Percentiles rank a stretch among this genome's conserved stretches.
Conservation (phyloP, 257 asterid genomes). For the Solanum sitiens region DNA sequence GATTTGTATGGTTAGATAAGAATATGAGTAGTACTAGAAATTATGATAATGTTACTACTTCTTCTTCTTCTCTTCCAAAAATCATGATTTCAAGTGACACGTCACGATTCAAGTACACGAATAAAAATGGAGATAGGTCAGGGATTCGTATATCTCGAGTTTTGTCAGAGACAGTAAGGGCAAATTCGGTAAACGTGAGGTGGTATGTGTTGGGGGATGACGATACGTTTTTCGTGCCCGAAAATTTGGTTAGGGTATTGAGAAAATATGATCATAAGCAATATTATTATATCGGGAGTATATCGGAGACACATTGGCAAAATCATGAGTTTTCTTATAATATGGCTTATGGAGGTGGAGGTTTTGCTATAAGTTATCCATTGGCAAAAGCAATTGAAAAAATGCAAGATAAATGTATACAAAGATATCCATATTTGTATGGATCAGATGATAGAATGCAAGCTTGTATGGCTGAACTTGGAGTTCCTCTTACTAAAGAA, state of each 20-base stretch:
- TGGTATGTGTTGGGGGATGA: conserved; percentile 42
- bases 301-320: conserved; percentile 30
- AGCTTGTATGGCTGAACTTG: conserved; percentile 30
- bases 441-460: conserved; percentile 35
- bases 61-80: conserved; percentile 1
- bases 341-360: conserved; percentile 42
- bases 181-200: conserved; percentile 18
- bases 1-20: conserved; percentile 30
- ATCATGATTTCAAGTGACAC: conserved; percentile 21
- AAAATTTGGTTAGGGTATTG: conserved; percentile 27
- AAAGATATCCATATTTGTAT: conserved; percentile 23
- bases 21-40: not conserved
- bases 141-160: conserved; percentile 18
- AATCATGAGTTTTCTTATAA: conserved; percentile 19
- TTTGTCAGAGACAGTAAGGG: conserved; percentile 17
- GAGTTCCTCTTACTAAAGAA: conserved; percentile 27
- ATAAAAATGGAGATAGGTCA: conserved; percentile 10
- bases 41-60: not conserved
- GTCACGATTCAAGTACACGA: conserved; percentile 6
- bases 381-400: conserved; percentile 22
- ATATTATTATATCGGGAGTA: conserved; percentile 24
- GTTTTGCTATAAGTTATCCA: conserved; percentile 32
- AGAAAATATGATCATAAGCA: conserved; percentile 26
- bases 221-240: conserved; percentile 28
- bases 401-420: conserved; percentile 26